These are phyloP conservation scores for Santalum album DNA, from an alignment of 164 flowering plant genomes.

Conservation along the genomic window DNA sequence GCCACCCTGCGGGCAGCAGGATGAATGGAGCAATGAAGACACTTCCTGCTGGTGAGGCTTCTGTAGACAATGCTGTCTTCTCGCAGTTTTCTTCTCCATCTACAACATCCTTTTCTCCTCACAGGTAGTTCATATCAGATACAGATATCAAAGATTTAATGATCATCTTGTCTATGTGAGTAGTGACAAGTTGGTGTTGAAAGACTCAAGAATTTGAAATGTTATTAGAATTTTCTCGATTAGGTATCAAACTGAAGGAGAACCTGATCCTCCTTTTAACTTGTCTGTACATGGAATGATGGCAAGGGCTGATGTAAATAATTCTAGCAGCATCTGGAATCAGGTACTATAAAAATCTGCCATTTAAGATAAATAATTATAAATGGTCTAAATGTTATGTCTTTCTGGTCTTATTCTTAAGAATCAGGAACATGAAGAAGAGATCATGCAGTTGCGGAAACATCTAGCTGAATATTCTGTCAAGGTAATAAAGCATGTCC, in stretches of 20 bases:
- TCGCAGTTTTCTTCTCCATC: conserved; percentile 59
- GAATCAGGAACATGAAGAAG: conserved; percentile 75
- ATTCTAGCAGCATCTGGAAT: conserved; percentile 41
- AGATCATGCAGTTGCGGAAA: conserved; percentile 60
- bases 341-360: too few relatives aligned
- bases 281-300: conserved; percentile 45
- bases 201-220: not conserved
- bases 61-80: conserved; percentile 30
- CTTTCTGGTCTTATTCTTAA: conserved; percentile 62
- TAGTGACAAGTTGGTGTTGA: too few relatives aligned
- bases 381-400: conserved; percentile 3
- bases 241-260: conserved; percentile 55
- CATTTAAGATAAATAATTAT: not conserved
- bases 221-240: not conserved
- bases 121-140: conserved; percentile 32
- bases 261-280: conserved; percentile 35
- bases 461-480: conserved; percentile 78
- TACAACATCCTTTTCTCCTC: conserved; percentile 42
- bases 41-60: conserved; percentile 26
- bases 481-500: conserved; percentile 35
- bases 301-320: conserved; percentile 47
- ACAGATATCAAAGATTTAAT: not conserved
- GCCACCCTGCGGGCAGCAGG: conserved; percentile 25
- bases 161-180: not conserved
- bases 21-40: conserved; percentile 40